Evolutionary conservation across 2,329 filamentous ascomycete species (phyloP).

Genomic region (Aureobasidium musti): DNA sequence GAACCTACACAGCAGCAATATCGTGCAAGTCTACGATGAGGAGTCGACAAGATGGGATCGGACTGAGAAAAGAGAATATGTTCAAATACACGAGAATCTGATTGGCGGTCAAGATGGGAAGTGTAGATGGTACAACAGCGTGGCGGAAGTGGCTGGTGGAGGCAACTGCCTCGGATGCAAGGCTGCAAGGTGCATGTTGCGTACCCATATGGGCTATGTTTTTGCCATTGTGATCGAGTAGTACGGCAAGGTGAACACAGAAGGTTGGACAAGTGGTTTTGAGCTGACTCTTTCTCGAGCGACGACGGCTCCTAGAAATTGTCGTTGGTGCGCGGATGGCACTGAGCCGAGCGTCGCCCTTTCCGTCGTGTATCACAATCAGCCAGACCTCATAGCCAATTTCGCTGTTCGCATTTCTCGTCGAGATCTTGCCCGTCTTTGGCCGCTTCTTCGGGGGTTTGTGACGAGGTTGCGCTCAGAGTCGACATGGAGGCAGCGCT

Average conservation of each 20-base stretch:
- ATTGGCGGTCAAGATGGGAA: not conserved
- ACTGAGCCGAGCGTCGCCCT: conserved; percentile 4
- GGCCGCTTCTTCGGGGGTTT: not conserved
- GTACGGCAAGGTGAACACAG: not conserved
- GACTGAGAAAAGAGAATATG: not conserved
- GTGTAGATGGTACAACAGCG: not conserved
- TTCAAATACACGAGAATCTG: not conserved
- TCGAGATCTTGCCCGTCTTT: not conserved
- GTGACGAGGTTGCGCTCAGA: not conserved
- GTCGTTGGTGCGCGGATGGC: not conserved
- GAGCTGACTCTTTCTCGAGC: not conserved
- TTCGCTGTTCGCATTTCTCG: not conserved
- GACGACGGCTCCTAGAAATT: too few species aligned
- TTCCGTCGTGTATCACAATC: conserved; percentile 10
- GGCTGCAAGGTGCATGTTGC: not conserved
- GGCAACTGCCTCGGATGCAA: conserved; percentile 13
- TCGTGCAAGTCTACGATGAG: not conserved
- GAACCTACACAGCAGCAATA: not conserved
- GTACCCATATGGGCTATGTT: not conserved
- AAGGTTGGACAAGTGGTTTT: not conserved
- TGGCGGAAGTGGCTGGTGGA: conserved; percentile 1
- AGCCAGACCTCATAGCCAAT: not conserved
- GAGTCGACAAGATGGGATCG: not conserved
- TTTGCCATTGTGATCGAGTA: not conserved
- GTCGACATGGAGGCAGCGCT: conserved; percentile 3